These are phyloP conservation scores for Limtongia smithiae DNA, from an alignment of 805 yeast species.

Conservation along the genomic window DNA sequence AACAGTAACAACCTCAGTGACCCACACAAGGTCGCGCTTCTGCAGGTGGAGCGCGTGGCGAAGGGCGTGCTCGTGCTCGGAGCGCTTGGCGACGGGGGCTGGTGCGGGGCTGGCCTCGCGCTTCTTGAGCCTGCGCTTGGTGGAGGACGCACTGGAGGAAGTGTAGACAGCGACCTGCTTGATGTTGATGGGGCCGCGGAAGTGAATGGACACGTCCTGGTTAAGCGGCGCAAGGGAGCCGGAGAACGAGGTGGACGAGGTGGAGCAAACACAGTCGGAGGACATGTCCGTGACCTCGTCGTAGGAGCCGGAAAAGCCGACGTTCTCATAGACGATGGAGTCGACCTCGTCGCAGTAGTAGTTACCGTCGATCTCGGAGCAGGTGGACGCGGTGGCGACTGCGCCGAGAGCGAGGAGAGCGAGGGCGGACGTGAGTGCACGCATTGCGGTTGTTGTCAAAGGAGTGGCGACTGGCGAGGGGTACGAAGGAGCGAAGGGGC, in stretches of 20 bases:
- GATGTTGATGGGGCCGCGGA: slow-evolving; percentile 83
- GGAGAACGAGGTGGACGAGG: slow-evolving; percentile 52
- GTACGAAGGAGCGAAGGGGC: not conserved
- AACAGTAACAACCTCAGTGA: slow-evolving; percentile 74
- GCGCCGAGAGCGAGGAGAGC: slow-evolving; percentile 10
- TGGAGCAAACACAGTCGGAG: slow-evolving; percentile 63
- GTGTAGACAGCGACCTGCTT: slow-evolving; percentile 87
- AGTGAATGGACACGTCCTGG: slow-evolving; percentile 83
- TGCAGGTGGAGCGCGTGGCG: slow-evolving; percentile 48
- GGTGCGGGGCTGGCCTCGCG: slow-evolving; percentile 24
- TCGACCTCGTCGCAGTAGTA: slow-evolving; percentile 73
- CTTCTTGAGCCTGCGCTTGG: slow-evolving; percentile 17
- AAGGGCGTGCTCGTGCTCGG: slow-evolving; percentile 32
- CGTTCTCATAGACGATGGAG: slow-evolving; percentile 62
- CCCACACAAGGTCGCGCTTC: slow-evolving; percentile 55
- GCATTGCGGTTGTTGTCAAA: slow-evolving; percentile 7
- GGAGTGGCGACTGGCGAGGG: not conserved
- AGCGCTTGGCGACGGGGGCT: slow-evolving; percentile 44
- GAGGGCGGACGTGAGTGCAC: not conserved
- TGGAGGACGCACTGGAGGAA: slow-evolving; percentile 45
- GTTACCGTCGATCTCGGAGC: slow-evolving; percentile 51
- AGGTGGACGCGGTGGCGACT: slow-evolving; percentile 12
- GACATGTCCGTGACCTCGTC: slow-evolving; percentile 71
- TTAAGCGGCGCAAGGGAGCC: slow-evolving; percentile 77
- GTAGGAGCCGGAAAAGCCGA: slow-evolving; percentile 86